phyloP scores from a whole-genome alignment of 345 rosid genomes.

The Hibiscus trionum region DNA sequence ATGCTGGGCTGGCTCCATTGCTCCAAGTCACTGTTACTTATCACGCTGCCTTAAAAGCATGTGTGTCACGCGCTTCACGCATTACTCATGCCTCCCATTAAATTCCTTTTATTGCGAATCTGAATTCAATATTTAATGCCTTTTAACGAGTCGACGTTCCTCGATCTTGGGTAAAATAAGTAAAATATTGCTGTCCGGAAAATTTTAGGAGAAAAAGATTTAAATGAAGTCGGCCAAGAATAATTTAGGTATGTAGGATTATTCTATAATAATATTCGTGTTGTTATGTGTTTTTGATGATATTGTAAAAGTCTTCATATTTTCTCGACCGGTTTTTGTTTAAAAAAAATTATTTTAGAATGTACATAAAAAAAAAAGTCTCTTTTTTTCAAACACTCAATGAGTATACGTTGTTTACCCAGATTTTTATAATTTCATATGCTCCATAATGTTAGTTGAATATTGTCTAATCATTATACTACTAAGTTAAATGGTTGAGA shows the following conservation, averaged over 20 bases:
- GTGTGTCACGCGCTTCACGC: constrained; percentile 6
- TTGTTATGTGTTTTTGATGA: too few species aligned
- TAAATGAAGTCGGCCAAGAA: too few species aligned
- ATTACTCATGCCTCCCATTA: background rate
- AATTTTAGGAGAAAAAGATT: too few species aligned
- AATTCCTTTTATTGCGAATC: background rate
- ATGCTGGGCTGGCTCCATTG: constrained; percentile 37
- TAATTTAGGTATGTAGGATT: too few species aligned
- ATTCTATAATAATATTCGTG: too few species aligned
- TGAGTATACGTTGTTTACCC: background rate
- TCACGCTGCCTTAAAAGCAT: constrained; percentile 16
- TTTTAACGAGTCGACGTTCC: background rate
- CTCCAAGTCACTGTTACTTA: background rate
- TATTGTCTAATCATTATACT: background rate
- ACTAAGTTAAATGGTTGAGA: background rate
- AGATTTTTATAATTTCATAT: background rate
- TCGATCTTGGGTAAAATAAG: background rate
- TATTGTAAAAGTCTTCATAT: too few species aligned
- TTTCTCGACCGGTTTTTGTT: too few species aligned
- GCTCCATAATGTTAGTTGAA: background rate
- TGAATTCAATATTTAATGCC: background rate
- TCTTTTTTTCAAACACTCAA: too few species aligned
- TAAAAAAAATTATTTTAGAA: too few species aligned
- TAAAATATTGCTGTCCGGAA: too few species aligned
- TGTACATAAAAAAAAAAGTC: too few species aligned